phyloP scores from a whole-genome alignment of 306 rosid species.

The Rubus idaeus region DNA sequence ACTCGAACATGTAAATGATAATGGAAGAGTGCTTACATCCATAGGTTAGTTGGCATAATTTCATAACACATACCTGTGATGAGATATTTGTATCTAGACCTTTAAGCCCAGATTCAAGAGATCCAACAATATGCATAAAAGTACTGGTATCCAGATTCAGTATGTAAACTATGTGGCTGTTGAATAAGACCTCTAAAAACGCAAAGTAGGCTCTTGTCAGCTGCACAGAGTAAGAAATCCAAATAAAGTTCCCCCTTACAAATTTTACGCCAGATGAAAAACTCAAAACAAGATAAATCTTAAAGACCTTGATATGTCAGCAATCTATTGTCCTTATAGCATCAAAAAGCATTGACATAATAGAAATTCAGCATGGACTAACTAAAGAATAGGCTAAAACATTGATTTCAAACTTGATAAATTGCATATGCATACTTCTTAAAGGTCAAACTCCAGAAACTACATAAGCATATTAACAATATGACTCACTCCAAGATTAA shows the following conservation, averaged over 20 bases:
- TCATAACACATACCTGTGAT: slow-evolving; percentile 66
- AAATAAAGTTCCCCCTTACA: background rate
- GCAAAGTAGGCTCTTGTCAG: slow-evolving; percentile 92
- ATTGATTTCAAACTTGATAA: background rate
- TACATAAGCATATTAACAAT: background rate
- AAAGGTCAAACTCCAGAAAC: background rate
- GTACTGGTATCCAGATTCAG: slow-evolving; percentile 82
- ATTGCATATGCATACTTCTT: background rate
- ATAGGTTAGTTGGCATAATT: background rate
- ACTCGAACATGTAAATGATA: slow-evolving; percentile 4
- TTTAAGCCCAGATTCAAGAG: slow-evolving; percentile 98
- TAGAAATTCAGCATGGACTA: background rate
- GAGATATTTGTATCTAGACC: slow-evolving; percentile 91
- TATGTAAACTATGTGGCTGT: slow-evolving; percentile 73
- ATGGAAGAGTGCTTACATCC: background rate
- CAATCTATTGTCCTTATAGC: background rate
- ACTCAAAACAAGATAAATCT: background rate
- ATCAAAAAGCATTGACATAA: background rate
- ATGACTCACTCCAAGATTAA: background rate
- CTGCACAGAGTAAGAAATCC: slow-evolving; percentile 51
- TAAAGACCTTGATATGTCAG: background rate
- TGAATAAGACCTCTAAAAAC: slow-evolving; percentile 91
- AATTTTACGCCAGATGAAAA: background rate
- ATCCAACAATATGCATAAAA: slow-evolving; percentile 84
- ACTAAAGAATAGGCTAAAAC: background rate